Evolutionary conservation across 2,329 filamentous ascomycete species (phyloP).

Genomic region (Sporothrix pallida): DNA sequence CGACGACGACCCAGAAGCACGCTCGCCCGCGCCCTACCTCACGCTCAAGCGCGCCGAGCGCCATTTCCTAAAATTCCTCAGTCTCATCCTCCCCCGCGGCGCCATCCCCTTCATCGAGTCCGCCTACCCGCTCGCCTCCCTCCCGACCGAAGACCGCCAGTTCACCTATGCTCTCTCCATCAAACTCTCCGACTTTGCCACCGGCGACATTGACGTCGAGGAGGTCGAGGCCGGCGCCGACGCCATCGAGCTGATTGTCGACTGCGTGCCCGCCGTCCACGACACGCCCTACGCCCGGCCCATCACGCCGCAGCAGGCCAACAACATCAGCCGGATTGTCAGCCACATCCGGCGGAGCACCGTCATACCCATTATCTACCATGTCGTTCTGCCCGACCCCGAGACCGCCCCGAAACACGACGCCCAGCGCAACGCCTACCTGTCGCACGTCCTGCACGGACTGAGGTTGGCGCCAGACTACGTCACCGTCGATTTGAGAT

Average conservation of each 20-base stretch:
- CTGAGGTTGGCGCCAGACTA: slow-evolving; percentile 70
- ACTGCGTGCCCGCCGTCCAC: slow-evolving; percentile 57
- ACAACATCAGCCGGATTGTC: slow-evolving; percentile 59
- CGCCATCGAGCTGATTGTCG: slow-evolving; percentile 64
- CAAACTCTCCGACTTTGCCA: slow-evolving; percentile 59
- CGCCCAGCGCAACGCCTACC: slow-evolving; percentile 53
- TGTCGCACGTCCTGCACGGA: slow-evolving; percentile 66
- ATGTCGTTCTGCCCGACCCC: slow-evolving; percentile 54
- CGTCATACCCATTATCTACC: slow-evolving; percentile 62
- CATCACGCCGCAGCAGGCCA: slow-evolving; percentile 41
- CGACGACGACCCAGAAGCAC: not conserved
- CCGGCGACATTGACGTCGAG: slow-evolving; percentile 55
- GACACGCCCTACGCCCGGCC: not conserved
- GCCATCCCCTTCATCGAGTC: slow-evolving; percentile 61
- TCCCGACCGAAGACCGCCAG: slow-evolving; percentile 61
- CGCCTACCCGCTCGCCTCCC: slow-evolving; percentile 63
- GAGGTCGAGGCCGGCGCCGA: slow-evolving; percentile 63
- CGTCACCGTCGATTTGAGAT: slow-evolving; percentile 66
- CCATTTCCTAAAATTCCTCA: slow-evolving; percentile 65
- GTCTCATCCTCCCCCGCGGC: slow-evolving; percentile 60
- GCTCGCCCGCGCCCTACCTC: slow-evolving; percentile 57
- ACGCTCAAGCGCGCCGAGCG: slow-evolving; percentile 63
- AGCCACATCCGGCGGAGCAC: slow-evolving; percentile 63
- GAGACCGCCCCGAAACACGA: slow-evolving; percentile 37
- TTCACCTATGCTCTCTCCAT: slow-evolving; percentile 68